Conservation (phyloP, 2,329 filamentous ascomycete species). For the Simplicillium aogashimaense region DNA sequence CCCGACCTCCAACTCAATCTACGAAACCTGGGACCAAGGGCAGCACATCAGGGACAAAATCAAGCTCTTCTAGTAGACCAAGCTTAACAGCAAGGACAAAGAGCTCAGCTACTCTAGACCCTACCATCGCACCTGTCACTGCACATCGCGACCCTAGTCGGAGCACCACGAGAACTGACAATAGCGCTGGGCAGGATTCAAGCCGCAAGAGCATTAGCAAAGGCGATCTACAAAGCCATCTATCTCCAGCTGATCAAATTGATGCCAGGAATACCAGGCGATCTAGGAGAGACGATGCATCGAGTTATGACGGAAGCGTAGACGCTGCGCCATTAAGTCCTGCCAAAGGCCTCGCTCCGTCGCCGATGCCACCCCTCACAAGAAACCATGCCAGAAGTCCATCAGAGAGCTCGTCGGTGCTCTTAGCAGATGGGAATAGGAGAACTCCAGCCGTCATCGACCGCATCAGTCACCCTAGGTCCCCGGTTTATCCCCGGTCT, state of each 20-base stretch:
- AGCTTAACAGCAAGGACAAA: constrained; percentile 32
- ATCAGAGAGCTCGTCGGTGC: constrained; percentile 23
- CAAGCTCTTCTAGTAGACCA: constrained; percentile 26
- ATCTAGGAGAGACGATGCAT: constrained; percentile 30
- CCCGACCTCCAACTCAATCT: constrained; percentile 7
- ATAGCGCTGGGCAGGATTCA: constrained; percentile 25
- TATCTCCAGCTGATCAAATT: constrained; percentile 22
- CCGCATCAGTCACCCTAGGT: constrained; percentile 39
- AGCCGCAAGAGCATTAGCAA: constrained; percentile 32
- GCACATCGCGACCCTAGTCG: constrained; percentile 38
- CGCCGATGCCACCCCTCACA: constrained; percentile 22
- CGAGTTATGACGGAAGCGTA: constrained; percentile 32
- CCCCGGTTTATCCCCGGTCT: constrained; percentile 33
- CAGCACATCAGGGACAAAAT: constrained; percentile 34
- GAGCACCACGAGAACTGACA: constrained; percentile 30
- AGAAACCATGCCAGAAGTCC: constrained; percentile 21
- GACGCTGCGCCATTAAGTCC: constrained; percentile 33
- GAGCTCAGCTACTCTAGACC: constrained; percentile 28
- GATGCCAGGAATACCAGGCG: constrained; percentile 23
- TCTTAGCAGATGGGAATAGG: constrained; percentile 26
- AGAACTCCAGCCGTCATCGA: constrained; percentile 43
- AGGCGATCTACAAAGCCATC: constrained; percentile 26
- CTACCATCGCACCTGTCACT: constrained; percentile 38
- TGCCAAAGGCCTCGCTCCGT: constrained; percentile 21
- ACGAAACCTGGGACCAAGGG: constrained; percentile 35